Base-by-base conservation (phyloP, 192 early-diverging fungal genomes). In the Coemansia sp. region DNA sequence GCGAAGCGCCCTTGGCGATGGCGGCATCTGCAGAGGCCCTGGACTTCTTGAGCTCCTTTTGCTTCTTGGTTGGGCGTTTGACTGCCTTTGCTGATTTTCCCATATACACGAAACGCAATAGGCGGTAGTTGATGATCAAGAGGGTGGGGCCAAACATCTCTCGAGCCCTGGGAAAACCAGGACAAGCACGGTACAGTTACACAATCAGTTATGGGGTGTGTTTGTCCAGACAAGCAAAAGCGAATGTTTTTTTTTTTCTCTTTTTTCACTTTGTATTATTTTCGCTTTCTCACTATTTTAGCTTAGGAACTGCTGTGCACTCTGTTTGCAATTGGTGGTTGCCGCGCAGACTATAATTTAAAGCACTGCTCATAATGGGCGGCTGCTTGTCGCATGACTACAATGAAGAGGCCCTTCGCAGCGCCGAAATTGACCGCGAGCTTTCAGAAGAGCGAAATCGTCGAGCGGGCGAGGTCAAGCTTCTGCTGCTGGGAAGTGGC, bases 31-130 rank as follows among this genome's bases (percentile, higher is more conserved):
- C 23, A 26, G 23, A 3, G 23, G 23, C 23, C 23, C 23, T 1
- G 4, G 21, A 31, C 43, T 63, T 68, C 51, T 58, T 58, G 10
- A 71, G 64, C 23, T 83, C 83, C 68, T 84, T 88, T 51, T 88
- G 79, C 60, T 85, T 82, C 52, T 80, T 82, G 9, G 80, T 79
- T 11, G 84, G 84, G 11, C 86, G 75, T 59, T 85, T 85, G 62
- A 83, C 80, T 43, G 83, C 83, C 70, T 88, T 88, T 55, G 86
- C 86, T 39, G 82, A 83, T 41, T 82, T 84, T 34, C 86, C 86
- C 86, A 87, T 87, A 17, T 26, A 26, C 1, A 4, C 23, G 23
- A 26, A 26, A 4, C 23, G 23, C 23, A 26, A 26, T 26, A 26
- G 4, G 2, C 23, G 23, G n/a, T n/a, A n/a, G n/a, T 26, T 26